A percentile compares a stretch with the other conserved stretches of the same genome.
These are phyloP conservation scores for Cystofilobasidium ferigula DNA, from an alignment of 768 basidiomycete species.

Conservation along the genomic window DNA sequence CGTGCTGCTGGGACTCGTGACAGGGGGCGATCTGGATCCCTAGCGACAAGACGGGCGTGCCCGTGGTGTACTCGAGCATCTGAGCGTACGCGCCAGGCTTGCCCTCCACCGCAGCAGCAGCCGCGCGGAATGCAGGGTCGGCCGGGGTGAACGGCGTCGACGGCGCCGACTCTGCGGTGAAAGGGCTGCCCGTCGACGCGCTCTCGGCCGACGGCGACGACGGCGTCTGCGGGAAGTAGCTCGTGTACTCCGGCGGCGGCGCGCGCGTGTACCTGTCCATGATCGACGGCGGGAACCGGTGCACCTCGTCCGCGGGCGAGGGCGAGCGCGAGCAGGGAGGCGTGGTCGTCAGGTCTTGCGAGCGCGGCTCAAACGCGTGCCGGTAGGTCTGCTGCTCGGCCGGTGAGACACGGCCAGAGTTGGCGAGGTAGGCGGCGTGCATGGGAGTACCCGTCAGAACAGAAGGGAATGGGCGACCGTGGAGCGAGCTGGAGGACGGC, in stretches of 20 bases:
- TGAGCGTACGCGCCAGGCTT: too few relatives aligned
- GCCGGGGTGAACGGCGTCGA: conserved; percentile 1
- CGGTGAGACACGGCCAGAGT: neutral
- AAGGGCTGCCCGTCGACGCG: neutral
- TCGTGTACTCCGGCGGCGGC: neutral
- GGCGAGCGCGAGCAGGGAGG: neutral
- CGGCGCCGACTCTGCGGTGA: neutral
- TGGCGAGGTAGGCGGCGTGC: conserved; percentile 7
- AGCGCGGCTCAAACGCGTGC: neutral
- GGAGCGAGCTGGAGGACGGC: neutral
- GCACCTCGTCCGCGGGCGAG: neutral
- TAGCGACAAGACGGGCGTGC: neutral
- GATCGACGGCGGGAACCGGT: neutral
- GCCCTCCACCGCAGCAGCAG: too few relatives aligned
- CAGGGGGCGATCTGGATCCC: neutral
- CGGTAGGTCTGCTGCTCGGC: conserved; percentile 7
- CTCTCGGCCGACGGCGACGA: neutral
- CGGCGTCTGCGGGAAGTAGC: neutral
- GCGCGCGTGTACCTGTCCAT: neutral
- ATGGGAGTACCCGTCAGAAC: neutral
- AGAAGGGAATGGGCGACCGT: neutral
- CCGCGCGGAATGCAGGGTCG: neutral
- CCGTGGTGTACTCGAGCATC: too few relatives aligned
- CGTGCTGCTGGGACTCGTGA: neutral
- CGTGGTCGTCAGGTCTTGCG: neutral